Base-by-base conservation (phyloP, 2,329 filamentous ascomycete species). In the Teratosphaeria zuluensis region DNA sequence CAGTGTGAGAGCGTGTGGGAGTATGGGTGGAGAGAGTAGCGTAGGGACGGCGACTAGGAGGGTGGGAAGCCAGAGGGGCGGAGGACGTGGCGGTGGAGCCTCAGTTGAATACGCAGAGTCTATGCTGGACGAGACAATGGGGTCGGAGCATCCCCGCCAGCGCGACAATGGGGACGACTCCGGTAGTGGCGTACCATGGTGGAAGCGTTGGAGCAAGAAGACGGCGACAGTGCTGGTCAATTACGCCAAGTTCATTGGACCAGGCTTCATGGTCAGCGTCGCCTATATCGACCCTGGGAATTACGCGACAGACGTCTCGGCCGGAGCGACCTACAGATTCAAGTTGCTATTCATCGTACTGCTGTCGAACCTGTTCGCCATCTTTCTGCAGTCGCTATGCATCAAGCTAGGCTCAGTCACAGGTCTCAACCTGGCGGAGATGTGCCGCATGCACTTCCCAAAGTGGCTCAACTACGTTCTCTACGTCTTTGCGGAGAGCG, bases 271-370 rank as follows among this genome's bases (percentile, higher is more conserved):
- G 73, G 72, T 79, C 35, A 72, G 74, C 28, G 77, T 79, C 19
- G 77, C 77, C 19, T 79, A 79, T 65, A 79, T 79, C 55, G 77
- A 79, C 67, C 77, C 76, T 12, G 75, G 75, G 69, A 89, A 89
- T 70, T 89, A 89, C 68, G 79, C 86, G 1, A 89, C 86, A 21
- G 86, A 86, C 69, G 82, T 88, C 54, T 81, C 84, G 7, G 86
- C 86, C 53, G 86, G 86, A 56, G 83, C 86, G 4, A 78, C 80
- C 0, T 88, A 85, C 70, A 80, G 79, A 58, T 89, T 84, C 74
- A 78, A 76, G 48, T 77, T 89, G 35, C 78, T 89, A 2, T 89
- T 88, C 74, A 77, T 89, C 64, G 81, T 89, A 51, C 76, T 89
- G 9, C 76, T 88, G 65, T 84, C 83, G 71, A 89, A 89, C 69